Conservation (phyloP, 2,329 filamentous ascomycete species). For the Ceratocystis colombiana region DNA sequence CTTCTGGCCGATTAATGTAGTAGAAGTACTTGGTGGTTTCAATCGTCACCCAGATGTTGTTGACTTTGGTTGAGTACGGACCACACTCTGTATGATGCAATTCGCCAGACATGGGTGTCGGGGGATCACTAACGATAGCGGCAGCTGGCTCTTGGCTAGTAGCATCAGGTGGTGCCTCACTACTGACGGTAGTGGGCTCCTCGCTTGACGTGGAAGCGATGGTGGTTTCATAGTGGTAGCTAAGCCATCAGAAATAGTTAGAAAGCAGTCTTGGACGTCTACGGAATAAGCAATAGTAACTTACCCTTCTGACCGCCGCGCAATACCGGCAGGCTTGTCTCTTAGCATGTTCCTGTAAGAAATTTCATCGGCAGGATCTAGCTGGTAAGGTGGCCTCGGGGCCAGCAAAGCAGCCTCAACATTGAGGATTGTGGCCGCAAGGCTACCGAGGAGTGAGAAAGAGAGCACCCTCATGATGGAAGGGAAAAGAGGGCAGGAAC, state of each 20-base stretch:
- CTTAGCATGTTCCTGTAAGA: not conserved
- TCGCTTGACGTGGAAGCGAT: not conserved
- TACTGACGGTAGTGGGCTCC: not conserved
- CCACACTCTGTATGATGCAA: slow-evolving; percentile 22
- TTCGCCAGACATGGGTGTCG: slow-evolving; percentile 2
- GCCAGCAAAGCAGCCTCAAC: slow-evolving; percentile 8
- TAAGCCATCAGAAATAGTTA: not conserved
- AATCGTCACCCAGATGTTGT: slow-evolving; percentile 27
- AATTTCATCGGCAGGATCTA: not conserved
- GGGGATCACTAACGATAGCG: not conserved
- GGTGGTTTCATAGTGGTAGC: slow-evolving; percentile 1
- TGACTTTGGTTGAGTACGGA: slow-evolving; percentile 11
- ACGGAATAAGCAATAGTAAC: not conserved
- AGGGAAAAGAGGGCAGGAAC: not conserved
- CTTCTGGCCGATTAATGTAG: slow-evolving; percentile 27
- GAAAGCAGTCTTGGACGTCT: not conserved
- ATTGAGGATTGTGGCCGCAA: not conserved
- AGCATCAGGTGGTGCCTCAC: not conserved
- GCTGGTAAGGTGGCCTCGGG: not conserved
- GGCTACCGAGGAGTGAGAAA: slow-evolving; percentile 1
- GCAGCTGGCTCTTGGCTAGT: not conserved
- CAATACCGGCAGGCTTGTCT: not conserved
- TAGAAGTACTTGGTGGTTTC: slow-evolving; percentile 26
- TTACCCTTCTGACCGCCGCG: slow-evolving; percentile 5
- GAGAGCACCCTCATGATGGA: not conserved